phyloP scores from a whole-genome alignment of 2,329 filamentous ascomycete species.

The Cladosporium sp. region DNA sequence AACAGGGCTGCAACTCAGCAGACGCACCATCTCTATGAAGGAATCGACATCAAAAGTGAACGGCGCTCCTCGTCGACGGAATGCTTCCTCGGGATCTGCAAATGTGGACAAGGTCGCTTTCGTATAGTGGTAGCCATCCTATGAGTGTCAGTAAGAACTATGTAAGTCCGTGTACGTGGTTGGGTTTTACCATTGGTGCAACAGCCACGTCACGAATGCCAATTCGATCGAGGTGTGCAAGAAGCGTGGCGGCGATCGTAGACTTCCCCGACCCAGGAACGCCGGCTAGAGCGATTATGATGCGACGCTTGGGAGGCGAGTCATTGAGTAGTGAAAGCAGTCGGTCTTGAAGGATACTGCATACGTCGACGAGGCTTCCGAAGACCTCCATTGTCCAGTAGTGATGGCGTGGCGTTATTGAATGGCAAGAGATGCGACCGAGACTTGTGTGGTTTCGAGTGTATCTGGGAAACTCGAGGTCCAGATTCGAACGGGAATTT shows the following conservation, averaged over 20 bases:
- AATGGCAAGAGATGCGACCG: background rate
- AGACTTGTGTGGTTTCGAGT: background rate
- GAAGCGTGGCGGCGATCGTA: background rate
- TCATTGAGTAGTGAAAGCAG: background rate
- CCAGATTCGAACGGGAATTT: background rate
- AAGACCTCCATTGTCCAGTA: background rate
- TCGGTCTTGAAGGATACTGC: background rate
- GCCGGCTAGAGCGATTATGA: background rate
- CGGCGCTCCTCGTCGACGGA: slow-evolving; percentile 80
- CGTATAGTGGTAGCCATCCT: slow-evolving; percentile 91
- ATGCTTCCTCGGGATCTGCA: slow-evolving; percentile 73
- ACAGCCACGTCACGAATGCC: background rate
- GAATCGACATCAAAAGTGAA: slow-evolving; percentile 89
- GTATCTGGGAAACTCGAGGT: background rate
- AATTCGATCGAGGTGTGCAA: background rate
- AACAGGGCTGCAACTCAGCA: slow-evolving; percentile 42
- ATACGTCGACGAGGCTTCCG: background rate
- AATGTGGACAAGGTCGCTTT: slow-evolving; percentile 79
- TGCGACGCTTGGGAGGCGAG: background rate
- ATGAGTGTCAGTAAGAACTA: background rate
- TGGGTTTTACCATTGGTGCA: background rate
- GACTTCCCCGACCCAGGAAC: background rate
- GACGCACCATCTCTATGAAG: slow-evolving; percentile 43
- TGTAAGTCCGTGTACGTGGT: background rate
- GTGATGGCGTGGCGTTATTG: background rate